A percentile compares a stretch with the other conserved stretches of the same genome.
phyloP scores from a whole-genome alignment of 2,329 filamentous ascomycete genomes.

The Elsinoe fawcettii region DNA sequence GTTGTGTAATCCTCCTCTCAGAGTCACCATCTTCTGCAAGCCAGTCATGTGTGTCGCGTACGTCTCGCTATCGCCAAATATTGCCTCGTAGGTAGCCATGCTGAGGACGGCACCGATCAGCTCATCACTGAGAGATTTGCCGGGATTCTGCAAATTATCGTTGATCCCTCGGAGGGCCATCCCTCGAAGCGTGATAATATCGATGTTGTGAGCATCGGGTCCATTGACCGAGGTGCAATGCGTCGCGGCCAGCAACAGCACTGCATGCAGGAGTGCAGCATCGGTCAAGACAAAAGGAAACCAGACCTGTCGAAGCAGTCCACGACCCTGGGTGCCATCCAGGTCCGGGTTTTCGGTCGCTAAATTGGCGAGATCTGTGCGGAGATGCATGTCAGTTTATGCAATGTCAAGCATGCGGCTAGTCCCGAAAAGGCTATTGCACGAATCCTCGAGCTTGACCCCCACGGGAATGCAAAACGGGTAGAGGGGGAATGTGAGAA shows the following conservation, averaged over 20 bases:
- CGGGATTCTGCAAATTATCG: slow-evolving; percentile 29
- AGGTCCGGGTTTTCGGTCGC: slow-evolving; percentile 38
- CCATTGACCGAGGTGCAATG: slow-evolving; percentile 32
- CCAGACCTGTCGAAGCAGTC: slow-evolving; percentile 33
- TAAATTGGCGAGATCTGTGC: slow-evolving; percentile 32
- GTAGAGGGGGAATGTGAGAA: neutral
- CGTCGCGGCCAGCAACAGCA: slow-evolving; percentile 37
- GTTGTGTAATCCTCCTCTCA: slow-evolving; percentile 40
- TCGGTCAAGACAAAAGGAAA: slow-evolving; percentile 38
- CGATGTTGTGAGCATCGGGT: slow-evolving; percentile 27
- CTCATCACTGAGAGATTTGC: slow-evolving; percentile 33
- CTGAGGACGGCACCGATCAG: slow-evolving; percentile 44
- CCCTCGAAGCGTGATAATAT: slow-evolving; percentile 37
- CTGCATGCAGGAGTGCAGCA: slow-evolving; percentile 34
- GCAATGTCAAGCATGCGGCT: slow-evolving; percentile 1
- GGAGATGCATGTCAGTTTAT: slow-evolving; percentile 12
- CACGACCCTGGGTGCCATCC: slow-evolving; percentile 29
- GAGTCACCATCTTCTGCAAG: slow-evolving; percentile 35
- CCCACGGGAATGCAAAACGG: slow-evolving; percentile 6
- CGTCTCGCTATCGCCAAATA: slow-evolving; percentile 37
- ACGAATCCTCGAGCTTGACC: slow-evolving; percentile 4
- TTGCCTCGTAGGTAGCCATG: slow-evolving; percentile 48
- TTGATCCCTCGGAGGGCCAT: slow-evolving; percentile 41
- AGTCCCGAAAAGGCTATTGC: slow-evolving; percentile 16
- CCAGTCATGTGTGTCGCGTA: slow-evolving; percentile 45